phyloP scores from a whole-genome alignment of 306 rosid genomes.

The cucumber (Cucumis sativus) region DNA sequence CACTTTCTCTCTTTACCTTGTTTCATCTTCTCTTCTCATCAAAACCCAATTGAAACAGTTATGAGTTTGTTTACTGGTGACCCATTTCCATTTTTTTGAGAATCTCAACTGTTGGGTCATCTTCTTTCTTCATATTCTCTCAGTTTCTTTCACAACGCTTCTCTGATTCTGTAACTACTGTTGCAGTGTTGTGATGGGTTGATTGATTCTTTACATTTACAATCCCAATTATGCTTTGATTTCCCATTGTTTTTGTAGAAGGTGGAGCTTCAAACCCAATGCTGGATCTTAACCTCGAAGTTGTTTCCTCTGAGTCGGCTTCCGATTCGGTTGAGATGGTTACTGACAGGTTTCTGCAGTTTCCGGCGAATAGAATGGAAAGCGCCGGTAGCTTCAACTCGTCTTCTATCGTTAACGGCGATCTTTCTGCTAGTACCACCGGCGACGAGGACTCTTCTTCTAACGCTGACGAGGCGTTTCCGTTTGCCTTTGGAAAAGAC shows the following conservation, averaged over 20 bases:
- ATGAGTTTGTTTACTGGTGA: neutral
- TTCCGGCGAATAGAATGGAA: slow-evolving; percentile 31
- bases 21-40: neutral
- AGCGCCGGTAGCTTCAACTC: slow-evolving; percentile 60
- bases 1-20: neutral
- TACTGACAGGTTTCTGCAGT: slow-evolving; percentile 15
- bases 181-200: neutral
- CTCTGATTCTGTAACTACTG: neutral
- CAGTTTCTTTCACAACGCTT: neutral
- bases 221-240: neutral
- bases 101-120: neutral
- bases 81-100: neutral
- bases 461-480: slow-evolving; percentile 24
- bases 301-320: slow-evolving; percentile 19
- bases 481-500: slow-evolving; percentile 22
- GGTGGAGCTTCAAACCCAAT: slow-evolving; percentile 17
- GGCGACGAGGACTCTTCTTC: slow-evolving; percentile 18
- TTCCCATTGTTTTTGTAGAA: neutral
- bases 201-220: neutral
- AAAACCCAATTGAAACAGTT: neutral
- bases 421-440: slow-evolving; percentile 25
- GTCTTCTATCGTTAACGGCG: slow-evolving; percentile 40
- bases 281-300: slow-evolving; percentile 80
- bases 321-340: slow-evolving; percentile 14
- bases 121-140: neutral